These are phyloP conservation scores for Talaromyces stipitatus DNA, from an alignment of 495 filamentous ascomycete genomes.

Conservation along the genomic window DNA sequence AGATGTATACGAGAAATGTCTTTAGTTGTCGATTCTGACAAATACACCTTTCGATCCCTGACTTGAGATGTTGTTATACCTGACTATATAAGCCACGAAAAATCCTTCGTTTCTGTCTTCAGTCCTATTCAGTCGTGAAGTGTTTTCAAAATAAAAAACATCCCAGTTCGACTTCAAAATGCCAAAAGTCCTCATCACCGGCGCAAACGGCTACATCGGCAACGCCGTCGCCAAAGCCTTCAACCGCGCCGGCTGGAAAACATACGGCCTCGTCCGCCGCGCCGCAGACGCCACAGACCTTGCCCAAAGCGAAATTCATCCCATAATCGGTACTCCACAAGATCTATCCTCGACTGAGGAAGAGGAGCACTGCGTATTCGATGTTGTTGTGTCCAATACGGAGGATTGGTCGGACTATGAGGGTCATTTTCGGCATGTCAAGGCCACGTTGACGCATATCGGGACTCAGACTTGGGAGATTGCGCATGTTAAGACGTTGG, in stretches of 20 bases:
- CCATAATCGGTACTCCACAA: conserved; percentile 20
- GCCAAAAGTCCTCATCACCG: conserved; percentile 26
- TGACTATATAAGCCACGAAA: not conserved
- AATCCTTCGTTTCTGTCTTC: not conserved
- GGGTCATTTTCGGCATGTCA: conserved; percentile 15
- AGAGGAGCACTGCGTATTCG: conserved; percentile 7
- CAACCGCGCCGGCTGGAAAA: conserved; percentile 27
- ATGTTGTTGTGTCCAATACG: conserved; percentile 30
- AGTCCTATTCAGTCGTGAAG: too few relatives aligned
- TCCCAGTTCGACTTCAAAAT: not conserved
- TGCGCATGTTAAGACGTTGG: conserved; percentile 19
- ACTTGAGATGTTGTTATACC: not conserved
- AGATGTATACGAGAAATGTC: not conserved
- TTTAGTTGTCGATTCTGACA: not conserved
- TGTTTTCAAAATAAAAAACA: too few relatives aligned
- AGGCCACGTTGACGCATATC: conserved; percentile 16
- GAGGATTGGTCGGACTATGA: conserved; percentile 25
- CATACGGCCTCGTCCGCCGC: conserved; percentile 28
- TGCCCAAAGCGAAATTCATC: conserved; percentile 22
- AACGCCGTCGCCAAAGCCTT: conserved; percentile 32
- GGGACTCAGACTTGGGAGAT: not conserved
- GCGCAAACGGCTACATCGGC: conserved; percentile 36
- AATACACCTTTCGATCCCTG: not conserved
- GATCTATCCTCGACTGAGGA: not conserved
- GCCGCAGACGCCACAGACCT: conserved; percentile 13